Base-by-base conservation (phyloP, 805 yeast species). In the Saturnispora sanitii region DNA sequence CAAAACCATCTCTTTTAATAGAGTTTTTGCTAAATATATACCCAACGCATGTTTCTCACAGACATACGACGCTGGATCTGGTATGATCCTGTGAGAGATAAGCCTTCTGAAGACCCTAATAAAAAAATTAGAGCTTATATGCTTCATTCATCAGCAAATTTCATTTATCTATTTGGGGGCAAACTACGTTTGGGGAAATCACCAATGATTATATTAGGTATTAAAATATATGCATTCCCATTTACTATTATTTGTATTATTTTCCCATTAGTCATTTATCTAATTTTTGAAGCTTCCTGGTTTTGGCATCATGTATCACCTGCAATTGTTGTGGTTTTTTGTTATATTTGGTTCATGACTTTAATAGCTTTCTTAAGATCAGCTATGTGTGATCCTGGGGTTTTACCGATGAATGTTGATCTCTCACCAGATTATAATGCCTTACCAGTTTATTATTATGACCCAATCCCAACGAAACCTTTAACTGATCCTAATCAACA, bases 381-480 rank as follows among this genome's bases (percentile, higher is more conserved):
- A 0, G 67, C 82, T 0, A 62, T 73, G 2, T 57, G 70, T 9
- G 94, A 84, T 49, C 84, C 94, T 0, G 94, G 94, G 0, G 57
- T 70, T 1, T 51, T 81, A 9, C 88, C 94, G 1, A 61, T 77
- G 44, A 80, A 81, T 56, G 56, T 79, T 4, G 92, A 84, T 50
- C 19, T 77, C 25, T 70, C 71, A 0, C 68, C 60, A 36, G 60
- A 62, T 29, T 43, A 47, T 19, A 35, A 42, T 4, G 60, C 60
- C 4, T 44, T 70, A 2, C 88, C 90, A 0, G 65, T 63, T 6
- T 88, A 80, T 47, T 79, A 80, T 49, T 66, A 65, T 47, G 70
- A 67, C 48, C 52, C 60, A 9, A 65, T 76, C 7, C 40, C 31
- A 13, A 37, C 22, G 13, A 36, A 4, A 9, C 25, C 22, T 15